Evolutionary conservation across 2,329 filamentous ascomycete species (phyloP).

Genomic region (Xylaria sp.): DNA sequence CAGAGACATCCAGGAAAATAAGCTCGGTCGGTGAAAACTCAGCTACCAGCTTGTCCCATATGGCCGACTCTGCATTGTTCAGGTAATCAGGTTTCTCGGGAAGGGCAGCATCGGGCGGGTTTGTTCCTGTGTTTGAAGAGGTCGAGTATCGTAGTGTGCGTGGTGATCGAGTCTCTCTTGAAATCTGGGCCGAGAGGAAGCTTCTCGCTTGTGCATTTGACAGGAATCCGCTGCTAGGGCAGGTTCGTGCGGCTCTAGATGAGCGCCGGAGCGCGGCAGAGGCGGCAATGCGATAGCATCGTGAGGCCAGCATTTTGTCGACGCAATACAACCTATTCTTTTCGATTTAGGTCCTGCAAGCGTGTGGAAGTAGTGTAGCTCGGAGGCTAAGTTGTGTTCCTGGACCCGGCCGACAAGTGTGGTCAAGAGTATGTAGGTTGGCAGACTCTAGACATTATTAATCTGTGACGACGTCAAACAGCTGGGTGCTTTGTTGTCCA

Average conservation of each 20-base stretch:
- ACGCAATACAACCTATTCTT: neutral
- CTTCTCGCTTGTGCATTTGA: conserved; percentile 26
- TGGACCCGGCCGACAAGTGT: neutral
- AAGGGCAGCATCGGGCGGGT: conserved; percentile 38
- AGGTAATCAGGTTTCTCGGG: conserved; percentile 62
- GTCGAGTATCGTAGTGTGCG: conserved; percentile 43
- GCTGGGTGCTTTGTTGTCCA: neutral
- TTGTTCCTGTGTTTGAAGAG: conserved; percentile 44
- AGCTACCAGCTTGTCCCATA: conserved; percentile 65
- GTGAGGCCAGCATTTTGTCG: conserved; percentile 41
- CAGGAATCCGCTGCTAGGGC: conserved; percentile 18
- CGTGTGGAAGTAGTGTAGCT: neutral
- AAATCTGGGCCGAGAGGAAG: neutral
- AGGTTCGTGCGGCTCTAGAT: conserved; percentile 30
- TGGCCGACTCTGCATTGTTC: conserved; percentile 66
- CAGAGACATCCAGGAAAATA: conserved; percentile 81
- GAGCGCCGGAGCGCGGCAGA: conserved; percentile 37
- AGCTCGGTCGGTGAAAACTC: conserved; percentile 64
- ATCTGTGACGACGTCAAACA: too few species aligned
- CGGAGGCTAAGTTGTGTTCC: neutral
- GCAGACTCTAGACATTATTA: neutral
- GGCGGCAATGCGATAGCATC: conserved; percentile 41
- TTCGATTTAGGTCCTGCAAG: neutral
- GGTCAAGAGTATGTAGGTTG: conserved; percentile 6
- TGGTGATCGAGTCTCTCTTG: conserved; percentile 5